Base-by-base conservation (phyloP, 2,329 filamentous ascomycete species). In the Xylaria sp. region DNA sequence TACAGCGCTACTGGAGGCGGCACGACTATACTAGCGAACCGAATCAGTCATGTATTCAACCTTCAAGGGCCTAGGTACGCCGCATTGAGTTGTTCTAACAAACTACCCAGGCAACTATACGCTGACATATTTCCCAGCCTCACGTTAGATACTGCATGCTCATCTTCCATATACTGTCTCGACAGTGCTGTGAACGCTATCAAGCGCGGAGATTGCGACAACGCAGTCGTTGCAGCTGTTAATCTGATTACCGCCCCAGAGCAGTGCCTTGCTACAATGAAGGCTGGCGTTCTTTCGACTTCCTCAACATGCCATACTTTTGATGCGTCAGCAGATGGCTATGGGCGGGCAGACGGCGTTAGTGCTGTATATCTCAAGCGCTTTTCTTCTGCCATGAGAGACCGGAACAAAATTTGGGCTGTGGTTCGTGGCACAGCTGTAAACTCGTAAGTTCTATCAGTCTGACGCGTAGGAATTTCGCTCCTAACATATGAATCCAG, bases 321-420 rank as follows among this genome's bases (percentile, higher is more conserved):
- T 67, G 78, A 81, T 58, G 70, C 64, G 0, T 71, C 72, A 2
- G 83, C 81, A 0, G 74, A 84, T 66, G 83, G 83, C 0, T 86
- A 85, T 62, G 81, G 75, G 3, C 75, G 83, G 0, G 83, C 80
- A 1, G 84, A 86, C 38, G 83, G 80, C 0, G 66, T 81, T 4
- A 77, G 75, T 3, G 71, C 75, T 0, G 48, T 85, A 0, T 70
- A 82, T 1, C 49, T 85, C 1, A 85, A 84, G 60, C 68, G 65
- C 0, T 68, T 83, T 1, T 74, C 66, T 7, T 62, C 71, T 2
- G 83, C 83, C 0, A 41, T 83, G 1, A 67, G 1, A 35, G 47
- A 69, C 51, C 61, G 64, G 5, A 35, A 72, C 47, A 49, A 21
- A 1, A 63, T 71, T 2, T 13, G 62, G 9, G 38, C 46, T 2